A percentile compares a stretch with the other conserved stretches of the same genome.
Conservation (phyloP, 495 filamentous ascomycete species). For the Astrothelium macrocarpum region DNA sequence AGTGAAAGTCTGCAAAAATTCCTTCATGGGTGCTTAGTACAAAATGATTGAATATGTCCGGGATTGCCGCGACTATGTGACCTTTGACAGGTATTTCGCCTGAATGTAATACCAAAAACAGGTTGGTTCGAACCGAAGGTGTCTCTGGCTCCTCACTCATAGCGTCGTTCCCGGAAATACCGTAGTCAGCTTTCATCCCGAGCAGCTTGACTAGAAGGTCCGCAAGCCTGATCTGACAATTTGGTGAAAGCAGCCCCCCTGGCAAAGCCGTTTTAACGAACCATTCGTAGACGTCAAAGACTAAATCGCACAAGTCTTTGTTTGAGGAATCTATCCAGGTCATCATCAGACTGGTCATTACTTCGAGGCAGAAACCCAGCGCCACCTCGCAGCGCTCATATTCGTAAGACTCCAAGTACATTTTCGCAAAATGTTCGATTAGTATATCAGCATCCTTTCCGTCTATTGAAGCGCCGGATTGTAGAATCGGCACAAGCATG, state of each 20-base stretch:
- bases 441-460: conserved; percentile 36
- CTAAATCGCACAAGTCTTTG: conserved; percentile 50
- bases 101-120: conserved; percentile 60
- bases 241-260: conserved; percentile 54
- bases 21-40: conserved; percentile 68
- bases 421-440: conserved; percentile 45
- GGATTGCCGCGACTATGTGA: conserved; percentile 54
- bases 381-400: conserved; percentile 71
- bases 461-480: conserved; percentile 35
- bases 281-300: conserved; percentile 69
- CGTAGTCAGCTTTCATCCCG: conserved; percentile 53
- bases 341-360: conserved; percentile 54
- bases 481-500: conserved; percentile 43
- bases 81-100: conserved; percentile 67
- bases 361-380: conserved; percentile 55
- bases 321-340: conserved; percentile 51
- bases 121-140: conserved; percentile 60
- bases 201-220: conserved; percentile 59
- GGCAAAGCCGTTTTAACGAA: conserved; percentile 56
- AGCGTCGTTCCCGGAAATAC: conserved; percentile 28
- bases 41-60: conserved; percentile 70
- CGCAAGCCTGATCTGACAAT: conserved; percentile 55
- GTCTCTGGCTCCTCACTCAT: conserved; percentile 24
- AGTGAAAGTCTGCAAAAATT: conserved; percentile 68
- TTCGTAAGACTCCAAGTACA: conserved; percentile 52